Evolutionary conservation across 495 filamentous ascomycete species (phyloP).

Genomic region (Bryoglossum gracile): DNA sequence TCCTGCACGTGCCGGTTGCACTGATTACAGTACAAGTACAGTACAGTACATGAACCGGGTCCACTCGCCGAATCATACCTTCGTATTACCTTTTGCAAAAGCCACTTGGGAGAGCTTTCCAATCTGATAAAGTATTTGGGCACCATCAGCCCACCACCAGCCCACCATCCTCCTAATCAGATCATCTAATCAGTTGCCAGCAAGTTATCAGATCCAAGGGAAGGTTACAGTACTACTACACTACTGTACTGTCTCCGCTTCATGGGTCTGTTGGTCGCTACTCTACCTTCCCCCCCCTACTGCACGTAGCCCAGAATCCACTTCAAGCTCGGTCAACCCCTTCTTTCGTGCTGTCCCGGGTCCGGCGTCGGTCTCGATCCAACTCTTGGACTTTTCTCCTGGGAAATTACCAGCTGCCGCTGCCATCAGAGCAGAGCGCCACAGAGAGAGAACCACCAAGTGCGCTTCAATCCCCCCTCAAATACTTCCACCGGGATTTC

Average conservation of each 20-base stretch:
- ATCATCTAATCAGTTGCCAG: conserved; percentile 1
- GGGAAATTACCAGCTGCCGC: not conserved
- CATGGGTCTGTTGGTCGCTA: too few relatives aligned
- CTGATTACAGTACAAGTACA: too few relatives aligned
- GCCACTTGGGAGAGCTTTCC: not conserved
- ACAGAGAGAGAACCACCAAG: too few relatives aligned
- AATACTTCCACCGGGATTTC: too few relatives aligned
- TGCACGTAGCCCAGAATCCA: not conserved
- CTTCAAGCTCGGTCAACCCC: not conserved
- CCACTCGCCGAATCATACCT: not conserved
- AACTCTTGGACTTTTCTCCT: not conserved
- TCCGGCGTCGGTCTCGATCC: conserved; percentile 4
- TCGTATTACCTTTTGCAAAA: not conserved
- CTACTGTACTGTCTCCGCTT: too few relatives aligned
- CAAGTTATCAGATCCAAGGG: not conserved
- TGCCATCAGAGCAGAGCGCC: not conserved
- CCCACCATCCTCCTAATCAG: not conserved
- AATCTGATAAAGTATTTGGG: conserved; percentile 1
- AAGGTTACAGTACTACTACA: not conserved
- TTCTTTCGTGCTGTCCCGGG: not conserved
- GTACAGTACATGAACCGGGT: too few relatives aligned
- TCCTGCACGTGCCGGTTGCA: too few relatives aligned
- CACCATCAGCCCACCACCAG: not conserved
- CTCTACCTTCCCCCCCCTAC: too few relatives aligned
- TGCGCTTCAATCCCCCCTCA: too few relatives aligned